Percentiles rank a stretch among this genome's conserved stretches.
Conservation (phyloP, 1,139 yeast species). For the Pichia sp. region DNA sequence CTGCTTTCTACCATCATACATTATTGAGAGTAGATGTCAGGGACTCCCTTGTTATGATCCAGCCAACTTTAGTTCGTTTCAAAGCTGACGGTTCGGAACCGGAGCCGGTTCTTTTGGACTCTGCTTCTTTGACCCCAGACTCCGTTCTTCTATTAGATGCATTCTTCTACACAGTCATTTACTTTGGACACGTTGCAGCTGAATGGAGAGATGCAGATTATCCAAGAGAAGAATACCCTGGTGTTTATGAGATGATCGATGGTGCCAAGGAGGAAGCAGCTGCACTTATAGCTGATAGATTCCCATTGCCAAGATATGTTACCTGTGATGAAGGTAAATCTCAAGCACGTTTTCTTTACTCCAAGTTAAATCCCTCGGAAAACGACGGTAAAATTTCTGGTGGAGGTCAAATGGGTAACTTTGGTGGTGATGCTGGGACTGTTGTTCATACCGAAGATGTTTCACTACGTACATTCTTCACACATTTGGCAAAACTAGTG, state of each 20-base stretch:
- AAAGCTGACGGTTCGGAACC: constrained; percentile 77
- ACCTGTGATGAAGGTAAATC: constrained; percentile 98
- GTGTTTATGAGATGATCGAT: constrained; percentile 79
- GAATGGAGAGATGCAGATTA: constrained; percentile 96
- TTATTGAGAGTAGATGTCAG: constrained; percentile 86
- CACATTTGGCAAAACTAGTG: constrained; percentile 79
- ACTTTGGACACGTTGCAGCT: constrained; percentile 92
- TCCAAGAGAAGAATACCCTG: constrained; percentile 86
- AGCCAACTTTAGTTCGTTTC: constrained; percentile 89
- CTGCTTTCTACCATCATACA: constrained; percentile 94
- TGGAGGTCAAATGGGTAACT: constrained; percentile 36
- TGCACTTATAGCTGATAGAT: constrained; percentile 82
- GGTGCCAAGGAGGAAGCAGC: constrained; percentile 94
- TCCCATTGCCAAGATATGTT: constrained; percentile 94
- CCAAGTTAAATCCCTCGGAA: constrained; percentile 90
- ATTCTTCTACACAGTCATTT: constrained; percentile 91
- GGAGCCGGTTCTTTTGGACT: constrained; percentile 89
- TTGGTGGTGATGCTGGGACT: constrained; percentile 48
- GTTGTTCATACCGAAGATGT: constrained; percentile 95
- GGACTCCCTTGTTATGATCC: constrained; percentile 94
- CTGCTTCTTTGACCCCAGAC: constrained; percentile 88
- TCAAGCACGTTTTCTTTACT: constrained; percentile 92
- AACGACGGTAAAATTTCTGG: constrained; percentile 53
- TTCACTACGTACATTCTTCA: constrained; percentile 85
- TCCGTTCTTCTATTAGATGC: constrained; percentile 85